phyloP scores from a whole-genome alignment of 352 stramenopile genomes.

The Phytophthora cryptogea region DNA sequence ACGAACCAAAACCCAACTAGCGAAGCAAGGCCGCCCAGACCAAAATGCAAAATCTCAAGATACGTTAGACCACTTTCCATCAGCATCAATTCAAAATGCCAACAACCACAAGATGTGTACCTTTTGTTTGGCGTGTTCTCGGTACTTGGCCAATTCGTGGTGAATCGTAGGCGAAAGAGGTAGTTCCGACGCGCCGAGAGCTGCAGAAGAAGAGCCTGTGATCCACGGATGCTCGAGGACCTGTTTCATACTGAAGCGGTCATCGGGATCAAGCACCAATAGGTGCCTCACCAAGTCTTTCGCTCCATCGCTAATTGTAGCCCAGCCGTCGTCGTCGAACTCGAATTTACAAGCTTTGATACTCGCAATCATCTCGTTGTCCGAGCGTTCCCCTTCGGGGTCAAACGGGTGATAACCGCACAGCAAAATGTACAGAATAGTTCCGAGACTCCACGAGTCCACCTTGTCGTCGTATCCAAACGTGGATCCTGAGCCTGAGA shows the following conservation, averaged over 20 bases:
- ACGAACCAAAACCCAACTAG: slow-evolving; percentile 34
- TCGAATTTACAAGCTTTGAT: slow-evolving; percentile 81
- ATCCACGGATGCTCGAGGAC: slow-evolving; percentile 80
- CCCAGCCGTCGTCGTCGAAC: slow-evolving; percentile 75
- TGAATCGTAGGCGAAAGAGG: slow-evolving; percentile 76
- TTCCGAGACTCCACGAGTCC: slow-evolving; percentile 88
- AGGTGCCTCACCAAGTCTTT: slow-evolving; percentile 82
- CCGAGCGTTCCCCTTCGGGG: slow-evolving; percentile 63
- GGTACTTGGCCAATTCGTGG: slow-evolving; percentile 62
- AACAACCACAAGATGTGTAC: slow-evolving; percentile 10
- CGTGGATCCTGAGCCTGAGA: slow-evolving; percentile 64
- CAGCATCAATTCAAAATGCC: not conserved
- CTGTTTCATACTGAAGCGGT: slow-evolving; percentile 72
- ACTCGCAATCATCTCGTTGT: slow-evolving; percentile 84
- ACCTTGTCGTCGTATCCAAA: slow-evolving; percentile 88
- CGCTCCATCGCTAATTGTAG: slow-evolving; percentile 57
- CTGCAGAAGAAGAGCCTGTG: slow-evolving; percentile 18
- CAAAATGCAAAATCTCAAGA: slow-evolving; percentile 28
- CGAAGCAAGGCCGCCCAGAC: slow-evolving; percentile 26
- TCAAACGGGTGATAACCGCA: slow-evolving; percentile 89
- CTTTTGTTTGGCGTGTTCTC: slow-evolving; percentile 63
- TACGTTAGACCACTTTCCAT: slow-evolving; percentile 22
- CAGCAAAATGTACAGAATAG: slow-evolving; percentile 87
- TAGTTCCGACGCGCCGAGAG: slow-evolving; percentile 29
- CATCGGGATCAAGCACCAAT: slow-evolving; percentile 70